Evolutionary conservation across 768 basidiomycete genomes (phyloP).

Genomic region (Pisolithus albus): DNA sequence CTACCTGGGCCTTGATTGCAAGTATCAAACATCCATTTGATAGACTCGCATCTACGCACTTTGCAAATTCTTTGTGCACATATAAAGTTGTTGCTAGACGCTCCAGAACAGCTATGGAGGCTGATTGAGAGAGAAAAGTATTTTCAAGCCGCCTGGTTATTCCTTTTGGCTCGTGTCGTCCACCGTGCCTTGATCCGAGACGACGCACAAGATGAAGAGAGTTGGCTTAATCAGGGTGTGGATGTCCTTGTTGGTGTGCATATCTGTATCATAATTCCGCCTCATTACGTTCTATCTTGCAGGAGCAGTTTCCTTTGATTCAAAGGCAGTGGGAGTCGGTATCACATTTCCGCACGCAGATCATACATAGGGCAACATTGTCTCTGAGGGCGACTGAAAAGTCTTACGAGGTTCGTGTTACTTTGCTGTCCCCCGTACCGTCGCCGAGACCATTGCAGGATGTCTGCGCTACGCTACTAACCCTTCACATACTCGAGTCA

Average conservation of each 20-base stretch:
- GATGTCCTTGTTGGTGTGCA: conserved; percentile 44
- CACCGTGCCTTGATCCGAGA: conserved; percentile 64
- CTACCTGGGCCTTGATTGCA: conserved; percentile 1
- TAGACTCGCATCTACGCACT: conserved; percentile 61
- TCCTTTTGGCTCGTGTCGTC: conserved; percentile 78
- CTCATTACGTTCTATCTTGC: conserved; percentile 1
- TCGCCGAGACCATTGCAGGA: conserved; percentile 38
- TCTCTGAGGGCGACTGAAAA: conserved; percentile 58
- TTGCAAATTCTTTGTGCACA: conserved; percentile 79
- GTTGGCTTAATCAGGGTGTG: conserved; percentile 54
- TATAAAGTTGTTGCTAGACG: conserved; percentile 85
- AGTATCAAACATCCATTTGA: background rate
- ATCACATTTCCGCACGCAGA: conserved; percentile 80
- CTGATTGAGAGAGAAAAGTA: conserved; percentile 76
- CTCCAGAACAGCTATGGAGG: conserved; percentile 88
- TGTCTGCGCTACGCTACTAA: conserved; percentile 69
- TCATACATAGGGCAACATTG: conserved; percentile 79
- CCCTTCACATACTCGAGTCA: conserved; percentile 86
- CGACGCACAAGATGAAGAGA: conserved; percentile 57
- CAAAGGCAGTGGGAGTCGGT: conserved; percentile 93
- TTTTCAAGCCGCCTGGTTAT: conserved; percentile 81
- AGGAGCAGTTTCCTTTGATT: conserved; percentile 85
- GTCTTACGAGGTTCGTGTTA: conserved; percentile 43
- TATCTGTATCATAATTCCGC: conserved; percentile 10
- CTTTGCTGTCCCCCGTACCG: background rate